phyloP scores from a whole-genome alignment of 345 rosid genomes.

The Angophora floribunda region DNA sequence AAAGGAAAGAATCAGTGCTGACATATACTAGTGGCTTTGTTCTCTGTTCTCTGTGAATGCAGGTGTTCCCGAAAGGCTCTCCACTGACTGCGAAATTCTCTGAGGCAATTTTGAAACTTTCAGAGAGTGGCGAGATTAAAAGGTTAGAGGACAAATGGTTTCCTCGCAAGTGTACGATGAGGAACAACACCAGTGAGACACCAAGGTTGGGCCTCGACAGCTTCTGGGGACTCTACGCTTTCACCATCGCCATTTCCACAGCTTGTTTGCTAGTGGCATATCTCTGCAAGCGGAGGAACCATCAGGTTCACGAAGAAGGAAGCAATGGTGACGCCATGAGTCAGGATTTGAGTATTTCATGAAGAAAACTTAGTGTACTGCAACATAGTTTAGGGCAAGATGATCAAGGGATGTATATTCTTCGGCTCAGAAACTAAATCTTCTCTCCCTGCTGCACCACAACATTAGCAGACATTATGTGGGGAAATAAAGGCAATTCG shows the following conservation, averaged over 20 bases:
- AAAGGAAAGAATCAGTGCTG: not conserved
- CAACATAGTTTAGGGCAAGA: not conserved
- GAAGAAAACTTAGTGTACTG: not conserved
- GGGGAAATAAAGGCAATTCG: not conserved
- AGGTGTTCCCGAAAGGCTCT: slow-evolving; percentile 45
- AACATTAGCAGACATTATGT: not conserved
- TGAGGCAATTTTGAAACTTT: slow-evolving; percentile 20
- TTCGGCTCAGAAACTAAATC: not conserved
- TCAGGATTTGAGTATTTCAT: not conserved
- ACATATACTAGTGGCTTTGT: not conserved
- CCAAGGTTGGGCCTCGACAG: slow-evolving; percentile 17
- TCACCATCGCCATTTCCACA: slow-evolving; percentile 21
- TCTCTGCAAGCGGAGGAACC: not conserved
- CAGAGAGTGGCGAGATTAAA: slow-evolving; percentile 19
- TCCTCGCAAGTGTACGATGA: slow-evolving; percentile 3
- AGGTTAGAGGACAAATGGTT: slow-evolving; percentile 21
- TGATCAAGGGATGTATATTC: not conserved
- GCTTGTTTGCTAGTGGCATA: slow-evolving; percentile 12
- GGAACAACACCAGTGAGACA: not conserved
- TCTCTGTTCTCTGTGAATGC: not conserved
- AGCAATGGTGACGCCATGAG: not conserved
- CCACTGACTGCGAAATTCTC: slow-evolving; percentile 30
- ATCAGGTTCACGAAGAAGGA: not conserved
- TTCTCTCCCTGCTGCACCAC: not conserved
- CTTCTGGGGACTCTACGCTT: slow-evolving; percentile 32